A percentile compares a stretch with the other conserved stretches of the same genome.
phyloP scores from a whole-genome alignment of 352 stramenopile genomes.

The Thalassiosira allenii region DNA sequence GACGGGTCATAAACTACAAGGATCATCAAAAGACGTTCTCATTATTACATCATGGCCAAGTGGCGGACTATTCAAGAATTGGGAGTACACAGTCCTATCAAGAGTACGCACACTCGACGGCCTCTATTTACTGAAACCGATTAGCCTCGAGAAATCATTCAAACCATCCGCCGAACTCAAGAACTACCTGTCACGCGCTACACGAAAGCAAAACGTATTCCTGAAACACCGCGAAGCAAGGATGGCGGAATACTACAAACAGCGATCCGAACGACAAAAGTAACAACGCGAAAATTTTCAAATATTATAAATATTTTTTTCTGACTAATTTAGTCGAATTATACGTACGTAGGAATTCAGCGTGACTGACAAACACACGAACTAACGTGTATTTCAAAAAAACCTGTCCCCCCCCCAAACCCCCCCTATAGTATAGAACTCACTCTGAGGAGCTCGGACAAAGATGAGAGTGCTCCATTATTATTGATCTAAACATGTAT shows the following conservation, averaged over 20 bases:
- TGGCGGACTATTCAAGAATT: not conserved
- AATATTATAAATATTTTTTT: not conserved
- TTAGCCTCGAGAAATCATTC: not conserved
- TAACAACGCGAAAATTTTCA: not conserved
- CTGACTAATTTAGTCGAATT: too few species aligned
- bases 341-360: too few species aligned
- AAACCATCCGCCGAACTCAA: not conserved
- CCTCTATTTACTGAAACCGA: not conserved
- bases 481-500: not conserved
- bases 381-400: too few species aligned
- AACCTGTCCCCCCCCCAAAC: too few species aligned
- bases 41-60: not conserved
- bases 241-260: not conserved
- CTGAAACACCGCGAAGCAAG: not conserved
- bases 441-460: too few species aligned
- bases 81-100: not conserved
- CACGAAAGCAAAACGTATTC: not conserved
- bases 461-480: not conserved
- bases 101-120: not conserved
- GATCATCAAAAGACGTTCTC: not conserved
- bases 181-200: not conserved
- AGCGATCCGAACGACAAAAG: not conserved
- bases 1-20: constrained; percentile 18
- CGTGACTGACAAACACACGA: too few species aligned
- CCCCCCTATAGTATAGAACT: too few species aligned